Percentiles rank a stretch among this genome's conserved stretches.
Evolutionary conservation across 305 asterid species (phyloP).

Genomic region (Fraxinus angustifolia): DNA sequence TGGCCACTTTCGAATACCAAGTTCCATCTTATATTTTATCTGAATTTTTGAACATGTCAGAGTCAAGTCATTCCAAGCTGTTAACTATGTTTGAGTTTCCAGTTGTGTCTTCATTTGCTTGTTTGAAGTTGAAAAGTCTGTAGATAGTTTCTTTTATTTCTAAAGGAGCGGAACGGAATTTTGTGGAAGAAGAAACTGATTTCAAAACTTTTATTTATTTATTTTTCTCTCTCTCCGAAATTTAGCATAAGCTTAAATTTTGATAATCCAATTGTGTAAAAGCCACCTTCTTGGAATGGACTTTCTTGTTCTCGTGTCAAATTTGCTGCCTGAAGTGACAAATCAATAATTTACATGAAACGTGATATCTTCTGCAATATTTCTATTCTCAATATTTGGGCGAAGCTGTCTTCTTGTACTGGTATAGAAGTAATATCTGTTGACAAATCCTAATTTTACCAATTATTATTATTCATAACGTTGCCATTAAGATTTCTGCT

Average conservation of each 20-base stretch:
- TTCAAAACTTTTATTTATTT: neutral
- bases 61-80: neutral
- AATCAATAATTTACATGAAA: neutral
- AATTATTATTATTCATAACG: constrained; percentile 7
- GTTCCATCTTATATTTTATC: neutral
- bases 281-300: neutral
- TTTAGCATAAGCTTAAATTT: neutral
- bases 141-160: neutral
- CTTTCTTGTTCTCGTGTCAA: neutral
- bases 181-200: neutral
- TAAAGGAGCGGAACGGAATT: neutral
- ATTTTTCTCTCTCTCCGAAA: neutral
- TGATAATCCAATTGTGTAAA: neutral
- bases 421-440: constrained; percentile 1
- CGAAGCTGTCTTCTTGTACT: neutral
- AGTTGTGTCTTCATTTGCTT: neutral
- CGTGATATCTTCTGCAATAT: neutral
- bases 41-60: neutral
- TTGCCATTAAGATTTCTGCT: constrained; percentile 8
- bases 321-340: neutral
- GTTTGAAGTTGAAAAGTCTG: neutral
- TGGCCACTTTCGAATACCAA: neutral
- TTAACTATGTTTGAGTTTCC: neutral
- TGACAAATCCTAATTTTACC: neutral
- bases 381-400: neutral